Conservation (phyloP, 164 flowering plant genomes). For the Kalanchoe fedtschenkoi region DNA sequence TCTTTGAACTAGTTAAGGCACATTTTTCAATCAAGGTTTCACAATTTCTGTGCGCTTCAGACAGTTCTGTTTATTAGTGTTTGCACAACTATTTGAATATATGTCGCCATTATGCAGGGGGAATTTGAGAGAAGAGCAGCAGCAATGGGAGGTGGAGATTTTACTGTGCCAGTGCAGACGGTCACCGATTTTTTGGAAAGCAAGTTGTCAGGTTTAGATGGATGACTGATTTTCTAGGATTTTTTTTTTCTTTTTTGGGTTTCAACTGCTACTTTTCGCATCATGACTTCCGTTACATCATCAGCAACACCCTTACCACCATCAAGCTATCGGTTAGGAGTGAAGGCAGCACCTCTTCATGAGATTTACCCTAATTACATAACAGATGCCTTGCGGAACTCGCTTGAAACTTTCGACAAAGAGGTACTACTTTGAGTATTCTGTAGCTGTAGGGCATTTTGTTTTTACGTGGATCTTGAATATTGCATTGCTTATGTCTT, state of each 20-base stretch:
- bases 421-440: conserved; percentile 46
- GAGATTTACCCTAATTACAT: conserved; percentile 64
- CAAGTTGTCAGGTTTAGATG: conserved; percentile 53
- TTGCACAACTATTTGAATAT: not conserved
- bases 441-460: not conserved
- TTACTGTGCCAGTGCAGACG: conserved; percentile 81
- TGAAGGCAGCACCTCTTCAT: conserved; percentile 78
- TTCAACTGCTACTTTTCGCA: not conserved
- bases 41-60: not conserved
- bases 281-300: conserved; percentile 9
- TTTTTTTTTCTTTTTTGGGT: too few relatives aligned
- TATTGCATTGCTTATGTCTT: not conserved
- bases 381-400: conserved; percentile 59
- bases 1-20: too few relatives aligned
- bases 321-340: conserved; percentile 95
- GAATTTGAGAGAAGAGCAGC: conserved; percentile 80
- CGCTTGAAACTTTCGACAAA: conserved; percentile 59
- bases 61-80: not conserved
- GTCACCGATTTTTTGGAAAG: conserved; percentile 78
- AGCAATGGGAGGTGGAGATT: conserved; percentile 85
- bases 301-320: conserved; percentile 59
- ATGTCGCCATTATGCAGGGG: conserved; percentile 28
- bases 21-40: not conserved
- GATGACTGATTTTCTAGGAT: not conserved
- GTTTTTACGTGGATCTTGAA: not conserved